These are phyloP conservation scores for Echinochloa phyllopogon DNA, from an alignment of 176 grass and related monocot genomes.

Conservation along the genomic window DNA sequence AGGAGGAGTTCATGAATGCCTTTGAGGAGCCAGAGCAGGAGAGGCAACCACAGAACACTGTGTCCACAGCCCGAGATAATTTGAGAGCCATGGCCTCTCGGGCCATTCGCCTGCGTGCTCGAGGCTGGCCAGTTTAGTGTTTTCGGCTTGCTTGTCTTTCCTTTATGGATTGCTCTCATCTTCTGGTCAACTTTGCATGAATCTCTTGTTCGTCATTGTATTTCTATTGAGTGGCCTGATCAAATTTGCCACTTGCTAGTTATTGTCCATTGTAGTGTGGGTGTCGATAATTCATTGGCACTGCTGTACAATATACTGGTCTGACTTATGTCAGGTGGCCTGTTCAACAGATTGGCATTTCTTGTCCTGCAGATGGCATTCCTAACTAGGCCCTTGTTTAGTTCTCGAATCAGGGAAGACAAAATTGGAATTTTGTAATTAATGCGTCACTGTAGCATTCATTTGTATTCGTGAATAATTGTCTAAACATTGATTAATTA, in stretches of 20 bases:
- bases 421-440: too few relatives aligned
- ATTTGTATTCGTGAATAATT: too few relatives aligned
- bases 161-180: not conserved
- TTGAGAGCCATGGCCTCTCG: constrained; percentile 75
- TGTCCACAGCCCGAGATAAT: constrained; percentile 61
- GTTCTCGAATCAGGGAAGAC: too few relatives aligned
- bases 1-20: constrained; percentile 81
- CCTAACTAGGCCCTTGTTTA: too few relatives aligned
- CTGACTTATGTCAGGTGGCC: not conserved
- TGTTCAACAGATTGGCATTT: not conserved
- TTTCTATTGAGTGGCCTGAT: not conserved
- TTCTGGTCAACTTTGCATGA: not conserved
- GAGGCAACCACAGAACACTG: constrained; percentile 39
- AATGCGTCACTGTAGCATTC: too few relatives aligned
- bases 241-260: not conserved
- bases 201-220: constrained; percentile 3
- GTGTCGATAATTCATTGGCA: not conserved
- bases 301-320: not conserved
- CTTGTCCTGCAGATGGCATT: not conserved
- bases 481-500: too few relatives aligned
- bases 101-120: constrained; percentile 53
- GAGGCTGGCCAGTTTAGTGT: constrained; percentile 54
- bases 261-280: not conserved
- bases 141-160: constrained; percentile 18
- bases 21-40: constrained; percentile 47